phyloP scores from a whole-genome alignment of 2,329 filamentous ascomycete species.

The Chaetothyriales sp. region DNA sequence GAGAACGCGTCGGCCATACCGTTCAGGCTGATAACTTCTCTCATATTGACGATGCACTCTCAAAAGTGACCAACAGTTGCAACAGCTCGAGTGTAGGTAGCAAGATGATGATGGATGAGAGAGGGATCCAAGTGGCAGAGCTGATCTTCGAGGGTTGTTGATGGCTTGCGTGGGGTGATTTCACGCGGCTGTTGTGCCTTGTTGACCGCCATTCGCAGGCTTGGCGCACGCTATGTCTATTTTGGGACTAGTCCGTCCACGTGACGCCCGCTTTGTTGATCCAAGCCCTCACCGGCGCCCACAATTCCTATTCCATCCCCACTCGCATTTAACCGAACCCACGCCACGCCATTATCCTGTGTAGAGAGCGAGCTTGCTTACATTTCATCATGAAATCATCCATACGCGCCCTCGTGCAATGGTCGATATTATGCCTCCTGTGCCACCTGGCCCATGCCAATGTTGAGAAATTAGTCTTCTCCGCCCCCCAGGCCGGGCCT shows the following conservation, averaged over 20 bases:
- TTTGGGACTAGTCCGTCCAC: background rate
- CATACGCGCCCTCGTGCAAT: background rate
- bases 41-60: conserved; percentile 51
- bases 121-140: background rate
- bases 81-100: background rate
- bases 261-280: too few species aligned
- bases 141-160: background rate
- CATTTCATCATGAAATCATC: background rate
- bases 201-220: background rate
- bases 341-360: too few species aligned
- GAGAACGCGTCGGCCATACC: conserved; percentile 46
- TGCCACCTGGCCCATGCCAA: conserved; percentile 45
- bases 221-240: background rate
- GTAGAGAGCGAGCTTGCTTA: background rate
- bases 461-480: conserved; percentile 82
- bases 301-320: too few species aligned
- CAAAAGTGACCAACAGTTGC: background rate
- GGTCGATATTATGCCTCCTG: background rate
- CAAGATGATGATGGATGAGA: background rate
- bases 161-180: background rate
- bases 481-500: conserved; percentile 48
- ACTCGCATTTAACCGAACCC: too few species aligned
- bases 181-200: background rate
- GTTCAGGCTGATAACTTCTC: conserved; percentile 99
- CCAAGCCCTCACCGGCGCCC: too few species aligned